Conservation (phyloP, 495 filamentous ascomycete genomes). For the Penicillium salamii region DNA sequence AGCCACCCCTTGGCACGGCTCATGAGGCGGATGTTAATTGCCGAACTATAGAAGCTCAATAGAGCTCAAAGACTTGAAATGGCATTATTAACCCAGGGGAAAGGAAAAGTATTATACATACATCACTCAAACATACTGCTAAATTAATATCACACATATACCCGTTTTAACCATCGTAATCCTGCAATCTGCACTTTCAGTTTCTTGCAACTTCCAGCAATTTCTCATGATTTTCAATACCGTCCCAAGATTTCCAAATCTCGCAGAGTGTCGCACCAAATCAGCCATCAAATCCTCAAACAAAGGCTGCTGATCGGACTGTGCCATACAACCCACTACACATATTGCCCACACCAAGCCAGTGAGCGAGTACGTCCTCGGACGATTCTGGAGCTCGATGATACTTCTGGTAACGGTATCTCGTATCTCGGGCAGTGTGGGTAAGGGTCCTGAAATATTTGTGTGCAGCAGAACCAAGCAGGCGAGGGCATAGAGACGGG, state of each 20-base stretch:
- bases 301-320: not conserved
- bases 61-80: too few species aligned
- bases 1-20: too few species aligned
- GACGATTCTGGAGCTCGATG: constrained; percentile 4
- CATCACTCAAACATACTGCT: not conserved
- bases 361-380: constrained; percentile 1
- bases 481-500: constrained; percentile 3
- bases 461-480: constrained; percentile 4
- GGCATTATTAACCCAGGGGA: too few species aligned
- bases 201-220: constrained; percentile 7
- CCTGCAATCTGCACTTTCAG: not conserved
- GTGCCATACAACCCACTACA: constrained; percentile 5
- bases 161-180: constrained; percentile 6
- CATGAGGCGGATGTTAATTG: too few species aligned
- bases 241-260: constrained; percentile 4
- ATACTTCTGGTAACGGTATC: constrained; percentile 1
- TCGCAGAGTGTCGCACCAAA: constrained; percentile 1
- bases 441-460: constrained; percentile 1
- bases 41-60: too few species aligned
- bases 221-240: constrained; percentile 8
- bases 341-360: constrained; percentile 8
- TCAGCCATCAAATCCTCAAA: constrained; percentile 4
- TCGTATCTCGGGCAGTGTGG: constrained; percentile 3
- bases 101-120: too few species aligned
- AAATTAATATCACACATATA: constrained; percentile 4